Evolutionary conservation across 2,329 filamentous ascomycete genomes (phyloP), one percentile per base, ranked within the genome.

Genomic region (Calonectria pauciramosa): DNA sequence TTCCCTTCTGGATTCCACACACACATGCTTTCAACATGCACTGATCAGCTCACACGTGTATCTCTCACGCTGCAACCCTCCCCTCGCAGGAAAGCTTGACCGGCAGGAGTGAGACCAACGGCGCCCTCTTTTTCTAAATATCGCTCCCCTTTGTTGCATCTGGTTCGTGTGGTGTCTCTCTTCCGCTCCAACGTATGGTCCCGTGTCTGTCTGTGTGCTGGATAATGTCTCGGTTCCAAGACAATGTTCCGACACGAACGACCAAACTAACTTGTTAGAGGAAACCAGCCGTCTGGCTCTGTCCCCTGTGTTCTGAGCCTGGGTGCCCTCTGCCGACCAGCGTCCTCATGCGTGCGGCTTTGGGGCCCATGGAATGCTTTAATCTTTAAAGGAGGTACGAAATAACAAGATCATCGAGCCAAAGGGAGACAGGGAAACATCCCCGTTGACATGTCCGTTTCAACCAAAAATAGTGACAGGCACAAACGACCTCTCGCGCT

Each of bases 181-280:
- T 13, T 26, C 18, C n/a, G 9, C 13, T 23, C 7, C 30, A 34
- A 52, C 26, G 38, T 60, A 49, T 67, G 32, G 70, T 41, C 30
- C 51, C 60, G 70, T 72, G 44, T 63, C 59, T 44, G 41, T 41
- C 44, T 44, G 56, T 23, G 68, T 65, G 59, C 54, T 63, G 70
- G 26, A 52, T 52, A 23, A 36, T 72, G 70, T 72, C 64, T 72
- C 52, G 64, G 70, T 41, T 41, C 32, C 47, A 68, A 56, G 54
- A 54, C 64, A 36, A 72, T 64, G 44, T 30, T 52, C 54, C 64
- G 44, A 52, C 41, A 70, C 56, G 41, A 63, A 60, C 56, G 11
- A 16, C n/a, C 14, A 60, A 60, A 60, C 56, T 60, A 60, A 60
- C 56, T 60, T 38, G 32, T 38, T 60, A 8, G 34, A 60, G 56